These are phyloP conservation scores for Tulasnella sp. DNA, from an alignment of 768 basidiomycete species.

Conservation along the genomic window DNA sequence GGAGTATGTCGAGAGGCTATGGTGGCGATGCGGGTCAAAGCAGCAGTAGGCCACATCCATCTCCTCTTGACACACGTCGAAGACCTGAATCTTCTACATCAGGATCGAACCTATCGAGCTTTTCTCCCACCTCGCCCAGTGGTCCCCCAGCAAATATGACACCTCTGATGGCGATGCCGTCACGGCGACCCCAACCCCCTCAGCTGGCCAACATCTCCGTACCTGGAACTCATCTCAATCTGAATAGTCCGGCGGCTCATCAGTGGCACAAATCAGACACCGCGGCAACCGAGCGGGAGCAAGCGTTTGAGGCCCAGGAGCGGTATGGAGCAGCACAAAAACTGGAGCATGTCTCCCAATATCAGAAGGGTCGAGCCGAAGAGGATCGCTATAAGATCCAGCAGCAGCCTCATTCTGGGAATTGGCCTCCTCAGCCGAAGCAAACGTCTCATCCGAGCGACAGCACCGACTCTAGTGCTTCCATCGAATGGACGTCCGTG, in stretches of 20 bases:
- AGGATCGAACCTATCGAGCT: conserved; percentile 15
- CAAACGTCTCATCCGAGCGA: conserved; percentile 17
- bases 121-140: conserved; percentile 14
- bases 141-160: conserved; percentile 15
- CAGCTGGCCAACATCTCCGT: conserved; percentile 30
- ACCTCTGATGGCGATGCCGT: background rate
- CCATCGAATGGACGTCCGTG: conserved; percentile 14
- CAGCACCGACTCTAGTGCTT: conserved; percentile 8
- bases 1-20: conserved; percentile 23
- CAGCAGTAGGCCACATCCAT: conserved; percentile 17
- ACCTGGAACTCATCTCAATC: conserved; percentile 38
- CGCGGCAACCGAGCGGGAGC: conserved; percentile 48
- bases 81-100: conserved; percentile 28
- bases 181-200: conserved; percentile 8
- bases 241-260: conserved; percentile 37
- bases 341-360: conserved; percentile 36
- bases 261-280: conserved; percentile 46
- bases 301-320: conserved; percentile 42
- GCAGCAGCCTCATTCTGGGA: conserved; percentile 34
- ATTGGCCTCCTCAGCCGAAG: background rate
- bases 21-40: conserved; percentile 22
- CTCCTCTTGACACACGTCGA: conserved; percentile 43
- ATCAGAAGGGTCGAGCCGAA: conserved; percentile 36
- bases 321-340: conserved; percentile 30
- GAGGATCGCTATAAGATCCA: conserved; percentile 37